Conservation (phyloP, 2,329 filamentous ascomycete species). For the Fusarium sp. region DNA sequence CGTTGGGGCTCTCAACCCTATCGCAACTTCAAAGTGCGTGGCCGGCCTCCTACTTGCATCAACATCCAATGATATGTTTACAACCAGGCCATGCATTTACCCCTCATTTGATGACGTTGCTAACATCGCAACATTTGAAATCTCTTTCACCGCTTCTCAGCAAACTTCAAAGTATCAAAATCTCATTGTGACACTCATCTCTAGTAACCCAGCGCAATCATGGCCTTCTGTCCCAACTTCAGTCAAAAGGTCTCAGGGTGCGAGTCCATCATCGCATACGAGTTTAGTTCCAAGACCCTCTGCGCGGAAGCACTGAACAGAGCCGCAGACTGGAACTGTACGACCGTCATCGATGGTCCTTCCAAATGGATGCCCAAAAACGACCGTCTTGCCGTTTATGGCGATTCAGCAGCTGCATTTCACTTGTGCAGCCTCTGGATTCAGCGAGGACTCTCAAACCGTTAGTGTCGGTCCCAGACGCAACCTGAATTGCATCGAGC, state of each 20-base stretch:
- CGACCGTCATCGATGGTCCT: too few relatives aligned
- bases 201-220: background rate
- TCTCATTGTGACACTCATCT: too few relatives aligned
- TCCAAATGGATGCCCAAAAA: background rate
- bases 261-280: background rate
- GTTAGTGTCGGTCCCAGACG: background rate
- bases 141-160: background rate
- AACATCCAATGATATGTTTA: too few relatives aligned
- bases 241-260: background rate
- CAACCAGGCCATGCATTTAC: too few relatives aligned
- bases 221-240: background rate
- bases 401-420: background rate
- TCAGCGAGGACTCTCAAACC: background rate
- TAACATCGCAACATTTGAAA: background rate
- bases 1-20: too few relatives aligned
- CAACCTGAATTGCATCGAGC: fast-evolving
- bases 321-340: too few relatives aligned
- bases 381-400: background rate
- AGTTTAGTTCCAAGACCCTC: background rate
- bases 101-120: too few relatives aligned
- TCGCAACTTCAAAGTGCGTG: too few relatives aligned
- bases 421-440: background rate
- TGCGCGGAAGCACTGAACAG: background rate
- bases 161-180: background rate
- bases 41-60: too few relatives aligned